phyloP scores from a whole-genome alignment of 768 basidiomycete species.

The Hortiboletus campestris region DNA sequence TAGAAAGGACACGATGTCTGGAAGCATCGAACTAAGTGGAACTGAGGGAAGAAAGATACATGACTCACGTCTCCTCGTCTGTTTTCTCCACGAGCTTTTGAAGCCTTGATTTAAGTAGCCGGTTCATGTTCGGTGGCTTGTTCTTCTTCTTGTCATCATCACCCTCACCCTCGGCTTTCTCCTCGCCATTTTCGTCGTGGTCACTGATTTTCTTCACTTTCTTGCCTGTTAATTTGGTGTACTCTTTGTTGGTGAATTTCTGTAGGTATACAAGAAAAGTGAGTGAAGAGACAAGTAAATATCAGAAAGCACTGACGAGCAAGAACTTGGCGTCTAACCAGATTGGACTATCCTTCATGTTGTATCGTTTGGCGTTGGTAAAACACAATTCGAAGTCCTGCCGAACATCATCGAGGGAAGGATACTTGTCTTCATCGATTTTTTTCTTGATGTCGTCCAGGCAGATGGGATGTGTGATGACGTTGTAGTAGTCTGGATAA shows the following conservation, averaged over 20 bases:
- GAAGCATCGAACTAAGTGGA: not conserved
- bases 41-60: not conserved
- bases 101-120: slow-evolving; percentile 64
- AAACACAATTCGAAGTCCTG: slow-evolving; percentile 77
- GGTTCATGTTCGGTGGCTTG: slow-evolving; percentile 62
- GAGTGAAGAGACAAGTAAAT: not conserved
- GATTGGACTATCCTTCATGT: slow-evolving; percentile 74
- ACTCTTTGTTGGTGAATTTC: slow-evolving; percentile 51
- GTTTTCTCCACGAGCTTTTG: slow-evolving; percentile 73
- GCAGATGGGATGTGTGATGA: slow-evolving; percentile 81
- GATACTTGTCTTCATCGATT: slow-evolving; percentile 59
- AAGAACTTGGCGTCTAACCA: slow-evolving; percentile 81
- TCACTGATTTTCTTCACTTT: slow-evolving; percentile 38
- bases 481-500: slow-evolving; percentile 84
- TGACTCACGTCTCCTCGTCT: slow-evolving; percentile 59
- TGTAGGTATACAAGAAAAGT: slow-evolving; percentile 18
- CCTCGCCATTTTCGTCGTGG: slow-evolving; percentile 39
- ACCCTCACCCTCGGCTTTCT: slow-evolving; percentile 42
- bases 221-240: slow-evolving; percentile 43
- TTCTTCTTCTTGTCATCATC: slow-evolving; percentile 46
- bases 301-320: slow-evolving; percentile 49
- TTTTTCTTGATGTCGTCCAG: slow-evolving; percentile 86
- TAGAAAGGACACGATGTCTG: slow-evolving; percentile 67
- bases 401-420: slow-evolving; percentile 63
- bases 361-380: slow-evolving; percentile 79